Evolutionary conservation across 23 red algal species (phyloP).

Genomic region (Gracilaria caudata): DNA sequence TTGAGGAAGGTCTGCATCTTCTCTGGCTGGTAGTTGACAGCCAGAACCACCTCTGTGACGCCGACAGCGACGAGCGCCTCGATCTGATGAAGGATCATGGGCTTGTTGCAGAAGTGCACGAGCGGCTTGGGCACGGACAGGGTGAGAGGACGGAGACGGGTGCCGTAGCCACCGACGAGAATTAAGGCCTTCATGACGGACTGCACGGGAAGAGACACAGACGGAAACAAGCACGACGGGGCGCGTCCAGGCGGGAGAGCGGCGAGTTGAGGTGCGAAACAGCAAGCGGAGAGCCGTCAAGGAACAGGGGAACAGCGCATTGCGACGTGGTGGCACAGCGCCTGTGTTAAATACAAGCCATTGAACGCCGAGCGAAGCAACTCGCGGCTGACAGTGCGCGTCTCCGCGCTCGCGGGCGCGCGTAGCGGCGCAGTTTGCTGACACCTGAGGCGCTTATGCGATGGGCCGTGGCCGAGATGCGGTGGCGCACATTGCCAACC

Average conservation of each 20-base stretch:
- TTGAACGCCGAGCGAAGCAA: neutral
- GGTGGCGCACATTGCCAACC: too few species aligned
- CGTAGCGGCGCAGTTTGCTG: neutral
- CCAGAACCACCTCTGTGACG: constrained; percentile 96
- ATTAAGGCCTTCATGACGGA: constrained; percentile 99
- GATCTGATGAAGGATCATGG: constrained; percentile 99
- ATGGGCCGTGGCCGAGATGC: too few species aligned
- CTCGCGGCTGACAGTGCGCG: constrained; percentile 1
- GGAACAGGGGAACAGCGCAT: neutral
- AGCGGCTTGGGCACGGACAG: constrained; percentile 95
- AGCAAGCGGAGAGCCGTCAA: neutral
- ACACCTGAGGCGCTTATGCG: neutral
- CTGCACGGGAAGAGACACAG: neutral
- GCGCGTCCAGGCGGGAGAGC: neutral
- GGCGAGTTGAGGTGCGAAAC: neutral
- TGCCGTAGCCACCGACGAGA: constrained; percentile 99
- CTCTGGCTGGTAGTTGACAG: constrained; percentile 98
- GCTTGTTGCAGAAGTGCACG: constrained; percentile 99
- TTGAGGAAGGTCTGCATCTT: constrained; percentile 93
- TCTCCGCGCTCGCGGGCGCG: too few species aligned
- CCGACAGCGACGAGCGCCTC: constrained; percentile 92
- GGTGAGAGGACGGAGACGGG: constrained; percentile 95
- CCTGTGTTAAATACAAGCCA: neutral
- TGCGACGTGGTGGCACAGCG: neutral
- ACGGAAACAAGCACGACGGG: neutral